Base-by-base conservation (phyloP, 2,329 filamentous ascomycete species). In the Hawksworthiomyces lignivorus region DNA sequence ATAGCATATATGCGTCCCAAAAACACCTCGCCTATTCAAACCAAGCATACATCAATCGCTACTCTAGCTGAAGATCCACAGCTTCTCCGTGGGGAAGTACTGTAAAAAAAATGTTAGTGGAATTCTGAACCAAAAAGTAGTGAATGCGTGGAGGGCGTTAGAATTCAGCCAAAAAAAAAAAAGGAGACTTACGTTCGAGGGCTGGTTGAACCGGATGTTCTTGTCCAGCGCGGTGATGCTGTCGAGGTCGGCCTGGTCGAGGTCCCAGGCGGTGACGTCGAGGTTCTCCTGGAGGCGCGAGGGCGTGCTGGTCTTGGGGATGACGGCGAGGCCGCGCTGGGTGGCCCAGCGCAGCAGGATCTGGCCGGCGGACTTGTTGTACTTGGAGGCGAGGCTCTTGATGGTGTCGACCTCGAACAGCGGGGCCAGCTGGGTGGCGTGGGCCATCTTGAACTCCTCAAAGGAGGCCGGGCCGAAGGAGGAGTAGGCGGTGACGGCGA, bases 291-390 rank as follows among this genome's bases (percentile, higher is more conserved):
- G 58, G 46, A 78, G 60, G 20, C 71, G 55, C 24, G 57, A 53
- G 36, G 64, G 61, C 54, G 70, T 70, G 58, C 75, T 77, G 47
- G 69, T 73, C 68, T 82, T 83, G 46, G 79, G 86, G 54, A 92
- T 92, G 53, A 92, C 83, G 36, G 85, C 84, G 43, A 92, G 69
- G 24, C 79, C 80, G 38, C 84, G 75, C 72, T 94, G 87, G 14
- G 87, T 94, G 18, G 87, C 79, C 88, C 88, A 95, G 54, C 87
- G 77, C 52, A 95, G 72, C 47, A 94, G 73, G 21, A 94, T 73
- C 73, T 95, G 87, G 14, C 85, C 83, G 7, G 86, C 72, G 8
- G 80, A 79, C 70, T 84, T 87, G 60, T 67, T 67, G 57, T 86
- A 70, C 69, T 84, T 87, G 54, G 72, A 62, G 15, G 86, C 81